Base-by-base conservation (phyloP, 805 yeast species). In the Candida sakaeoensis region DNA sequence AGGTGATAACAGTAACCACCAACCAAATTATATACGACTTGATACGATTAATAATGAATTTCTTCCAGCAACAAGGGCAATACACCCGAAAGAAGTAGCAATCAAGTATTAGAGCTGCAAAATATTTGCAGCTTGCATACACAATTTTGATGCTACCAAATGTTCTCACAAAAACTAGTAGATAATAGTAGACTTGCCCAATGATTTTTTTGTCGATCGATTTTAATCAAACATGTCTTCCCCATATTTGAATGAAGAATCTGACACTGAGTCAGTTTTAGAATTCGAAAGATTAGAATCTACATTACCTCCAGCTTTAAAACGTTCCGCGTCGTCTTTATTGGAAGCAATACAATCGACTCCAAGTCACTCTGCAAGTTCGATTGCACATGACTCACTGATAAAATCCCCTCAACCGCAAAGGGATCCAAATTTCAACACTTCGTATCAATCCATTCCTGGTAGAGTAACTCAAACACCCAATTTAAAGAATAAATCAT, bases 251-350 rank as follows among this genome's bases (percentile, higher is more conserved):
- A 37, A 37, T 30, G 43, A 40, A 16, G 42, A 39, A 18, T 32
- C 36, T 8, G 41, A 37, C 24, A 37, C 19, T 18, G 69, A 64
- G 38, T 57, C 63, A 8, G 23, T 45, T 7, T 34, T 47, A 5
- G 71, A 65, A 51, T 65, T 69, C 45, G 73, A 68, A 49, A 52
- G 68, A 29, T 56, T 69, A 43, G 74, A 68, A 46, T 60, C 65
- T 5, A 65, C 70, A 0, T 53, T 69, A 27, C 74, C 74, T 13
- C 66, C 55, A 17, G 51, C 63, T 2, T 58, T 69, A 27, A 63
- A 62, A 41, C 49, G 67, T 33, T 59, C 68, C 0, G 67, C 73
- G 8, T 52, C 65, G 22, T 63, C 70, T 4, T 55, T 69, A 26
- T 48, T 69, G 8, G 72, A 67, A 27, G 50, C 61, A 21, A 48